Conservation (phyloP, 2,329 filamentous ascomycete species). For the Aspergillus novofumigatus region DNA sequence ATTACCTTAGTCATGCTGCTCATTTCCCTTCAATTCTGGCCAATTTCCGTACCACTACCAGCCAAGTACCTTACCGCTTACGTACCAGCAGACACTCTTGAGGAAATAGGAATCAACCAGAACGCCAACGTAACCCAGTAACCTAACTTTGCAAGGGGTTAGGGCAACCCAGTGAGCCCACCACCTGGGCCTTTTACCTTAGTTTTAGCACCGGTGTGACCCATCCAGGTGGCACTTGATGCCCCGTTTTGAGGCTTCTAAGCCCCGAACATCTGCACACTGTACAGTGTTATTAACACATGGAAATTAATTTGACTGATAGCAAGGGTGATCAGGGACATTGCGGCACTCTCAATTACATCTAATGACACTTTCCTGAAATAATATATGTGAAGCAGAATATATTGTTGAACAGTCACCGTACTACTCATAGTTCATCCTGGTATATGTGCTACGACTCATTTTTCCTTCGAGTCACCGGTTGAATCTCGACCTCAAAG, state of each 20-base stretch:
- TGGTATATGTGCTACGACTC: not conserved
- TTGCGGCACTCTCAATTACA: not conserved
- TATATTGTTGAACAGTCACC: not conserved
- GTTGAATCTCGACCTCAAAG: not conserved
- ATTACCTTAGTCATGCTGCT: not conserved
- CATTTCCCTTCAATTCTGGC: not conserved
- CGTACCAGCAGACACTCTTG: not conserved
- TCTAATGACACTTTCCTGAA: not conserved
- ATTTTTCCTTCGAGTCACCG: not conserved
- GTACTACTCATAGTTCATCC: not conserved
- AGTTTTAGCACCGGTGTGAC: not conserved
- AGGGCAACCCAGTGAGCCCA: not conserved
- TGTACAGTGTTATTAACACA: not conserved
- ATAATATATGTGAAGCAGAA: not conserved
- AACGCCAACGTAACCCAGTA: not conserved
- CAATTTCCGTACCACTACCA: not conserved
- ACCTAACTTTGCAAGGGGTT: not conserved
- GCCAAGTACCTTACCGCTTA: not conserved
- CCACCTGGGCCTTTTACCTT: conserved; percentile 1
- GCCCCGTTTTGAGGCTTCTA: not conserved
- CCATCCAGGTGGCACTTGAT: conserved; percentile 2
- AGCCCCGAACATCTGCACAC: not conserved
- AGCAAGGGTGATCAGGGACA: not conserved
- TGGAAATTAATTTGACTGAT: not conserved
- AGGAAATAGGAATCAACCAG: not conserved